phyloP scores from a whole-genome alignment of 1,284 basidiomycete species.

The Puccinia hordei region DNA sequence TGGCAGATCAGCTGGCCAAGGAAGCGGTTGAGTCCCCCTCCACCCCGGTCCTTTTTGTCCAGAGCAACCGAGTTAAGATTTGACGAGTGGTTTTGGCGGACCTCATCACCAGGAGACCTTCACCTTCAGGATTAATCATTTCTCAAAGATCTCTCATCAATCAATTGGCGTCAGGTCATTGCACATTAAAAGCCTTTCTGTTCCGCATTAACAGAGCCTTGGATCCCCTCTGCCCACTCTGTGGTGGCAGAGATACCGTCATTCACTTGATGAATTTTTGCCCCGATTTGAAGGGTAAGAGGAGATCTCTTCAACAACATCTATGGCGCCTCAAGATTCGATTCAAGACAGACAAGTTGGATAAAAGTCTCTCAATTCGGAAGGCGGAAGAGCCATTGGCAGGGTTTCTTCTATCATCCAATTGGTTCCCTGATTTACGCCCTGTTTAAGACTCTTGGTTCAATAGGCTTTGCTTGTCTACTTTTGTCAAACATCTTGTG shows the following conservation, averaged over 20 bases:
- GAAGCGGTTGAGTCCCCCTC: no score
- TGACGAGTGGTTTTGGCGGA: no score
- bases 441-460: no score
- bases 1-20: neutral
- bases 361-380: neutral
- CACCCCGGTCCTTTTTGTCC: no score
- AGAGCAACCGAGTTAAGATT: no score
- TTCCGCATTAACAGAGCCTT: neutral
- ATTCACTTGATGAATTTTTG: conserved; percentile 20
- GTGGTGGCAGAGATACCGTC: neutral
- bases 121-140: neutral
- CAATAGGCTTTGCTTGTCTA: no score
- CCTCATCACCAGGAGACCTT: no score
- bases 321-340: neutral
- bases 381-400: neutral
- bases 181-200: neutral
- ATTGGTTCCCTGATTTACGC: neutral
- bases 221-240: conserved; percentile 1
- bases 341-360: neutral
- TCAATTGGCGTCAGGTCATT: neutral
- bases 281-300: neutral
- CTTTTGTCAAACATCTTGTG: no score
- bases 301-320: neutral
- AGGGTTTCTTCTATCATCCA: neutral
- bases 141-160: neutral